Evolutionary conservation across 164 flowering plant genomes (phyloP).

Genomic region (Vitis vinifera): DNA sequence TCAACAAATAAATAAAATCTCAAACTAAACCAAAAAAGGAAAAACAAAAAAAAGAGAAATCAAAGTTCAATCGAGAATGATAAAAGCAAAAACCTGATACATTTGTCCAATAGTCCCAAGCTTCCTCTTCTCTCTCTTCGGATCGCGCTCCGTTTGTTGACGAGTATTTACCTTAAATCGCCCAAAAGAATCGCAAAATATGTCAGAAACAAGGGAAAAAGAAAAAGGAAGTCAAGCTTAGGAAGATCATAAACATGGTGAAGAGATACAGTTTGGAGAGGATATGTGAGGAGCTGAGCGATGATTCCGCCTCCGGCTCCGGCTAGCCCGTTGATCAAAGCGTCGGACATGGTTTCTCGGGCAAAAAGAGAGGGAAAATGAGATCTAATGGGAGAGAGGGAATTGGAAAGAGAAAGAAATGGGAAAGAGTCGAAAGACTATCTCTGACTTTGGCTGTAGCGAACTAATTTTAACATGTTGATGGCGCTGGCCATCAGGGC

Average conservation of each 20-base stretch:
- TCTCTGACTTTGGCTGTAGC: neutral
- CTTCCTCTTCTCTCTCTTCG: slow-evolving; percentile 53
- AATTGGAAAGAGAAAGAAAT: neutral
- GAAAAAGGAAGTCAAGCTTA: neutral
- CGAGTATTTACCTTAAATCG: slow-evolving; percentile 76
- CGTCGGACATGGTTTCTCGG: slow-evolving; percentile 70
- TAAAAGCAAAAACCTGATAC: slow-evolving; percentile 53
- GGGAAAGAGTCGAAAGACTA: neutral
- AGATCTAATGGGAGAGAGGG: neutral
- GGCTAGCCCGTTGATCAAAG: slow-evolving; percentile 90
- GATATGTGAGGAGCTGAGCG: slow-evolving; percentile 92
- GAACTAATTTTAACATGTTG: neutral
- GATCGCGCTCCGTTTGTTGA: slow-evolving; percentile 87
- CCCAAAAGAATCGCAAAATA: neutral
- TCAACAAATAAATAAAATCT: neutral
- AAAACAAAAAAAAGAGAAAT: neutral
- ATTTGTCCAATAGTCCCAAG: slow-evolving; percentile 68
- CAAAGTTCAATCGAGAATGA: neutral
- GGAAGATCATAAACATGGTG: neutral
- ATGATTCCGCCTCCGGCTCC: slow-evolving; percentile 99
- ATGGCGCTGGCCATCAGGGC: neutral
- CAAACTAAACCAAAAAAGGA: neutral
- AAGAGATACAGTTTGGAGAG: slow-evolving; percentile 75
- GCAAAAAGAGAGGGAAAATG: slow-evolving; percentile 1
- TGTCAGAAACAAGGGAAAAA: neutral